Evolutionary conservation across 2,329 filamentous ascomycete genomes (phyloP).

Genomic region (Didymellaceae sp.): DNA sequence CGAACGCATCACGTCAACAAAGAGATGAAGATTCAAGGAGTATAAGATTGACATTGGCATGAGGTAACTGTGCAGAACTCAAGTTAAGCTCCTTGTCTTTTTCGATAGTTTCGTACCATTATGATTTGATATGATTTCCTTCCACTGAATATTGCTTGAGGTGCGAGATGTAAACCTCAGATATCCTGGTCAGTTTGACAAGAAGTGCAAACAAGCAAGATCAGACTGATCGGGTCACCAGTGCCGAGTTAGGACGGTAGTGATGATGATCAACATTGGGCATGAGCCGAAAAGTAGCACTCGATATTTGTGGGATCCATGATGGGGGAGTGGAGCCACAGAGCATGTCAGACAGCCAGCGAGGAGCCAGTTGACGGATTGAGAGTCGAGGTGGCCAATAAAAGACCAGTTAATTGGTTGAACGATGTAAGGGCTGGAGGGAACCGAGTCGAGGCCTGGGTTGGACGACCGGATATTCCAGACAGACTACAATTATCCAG

Average conservation of each 20-base stretch:
- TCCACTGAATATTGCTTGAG: conserved; percentile 1
- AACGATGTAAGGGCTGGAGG: not conserved
- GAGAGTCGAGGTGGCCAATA: not conserved
- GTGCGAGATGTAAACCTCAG: not conserved
- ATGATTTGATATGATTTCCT: not conserved
- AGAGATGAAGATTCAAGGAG: conserved; percentile 7
- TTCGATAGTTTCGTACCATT: not conserved
- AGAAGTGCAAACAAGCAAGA: not conserved
- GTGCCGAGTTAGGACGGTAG: not conserved
- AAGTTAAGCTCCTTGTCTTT: conserved; percentile 4
- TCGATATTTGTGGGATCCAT: conserved; percentile 6
- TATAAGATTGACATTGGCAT: conserved; percentile 4
- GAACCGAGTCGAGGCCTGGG: not conserved
- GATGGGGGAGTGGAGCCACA: conserved; percentile 16
- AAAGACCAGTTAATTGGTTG: not conserved
- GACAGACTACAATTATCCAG: conserved; percentile 17
- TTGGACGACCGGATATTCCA: not conserved
- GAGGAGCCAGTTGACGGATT: conserved; percentile 2
- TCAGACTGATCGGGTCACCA: conserved; percentile 11
- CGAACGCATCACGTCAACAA: no score
- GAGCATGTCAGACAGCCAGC: conserved; percentile 1
- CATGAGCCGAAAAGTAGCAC: conserved; percentile 10
- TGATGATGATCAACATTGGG: conserved; percentile 13
- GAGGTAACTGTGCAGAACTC: conserved; percentile 2
- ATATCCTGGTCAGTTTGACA: not conserved